These are phyloP conservation scores for Malassezia nana DNA, from an alignment of 1,284 basidiomycete species.

Conservation along the genomic window DNA sequence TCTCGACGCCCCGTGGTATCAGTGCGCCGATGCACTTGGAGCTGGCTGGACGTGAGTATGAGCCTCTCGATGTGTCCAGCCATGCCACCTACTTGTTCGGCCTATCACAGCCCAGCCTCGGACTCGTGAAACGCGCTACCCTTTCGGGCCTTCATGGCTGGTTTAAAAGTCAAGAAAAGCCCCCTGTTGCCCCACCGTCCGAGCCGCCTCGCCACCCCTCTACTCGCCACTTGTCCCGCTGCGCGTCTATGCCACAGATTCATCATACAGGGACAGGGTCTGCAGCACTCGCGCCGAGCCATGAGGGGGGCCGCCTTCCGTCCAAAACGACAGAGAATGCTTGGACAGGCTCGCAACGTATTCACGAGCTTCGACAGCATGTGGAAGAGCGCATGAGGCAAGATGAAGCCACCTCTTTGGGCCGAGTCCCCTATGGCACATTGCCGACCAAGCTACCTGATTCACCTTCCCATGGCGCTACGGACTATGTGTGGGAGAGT, in stretches of 20 bases:
- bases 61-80: not conserved
- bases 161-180: constrained; percentile 5
- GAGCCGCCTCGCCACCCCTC: not conserved
- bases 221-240: not conserved
- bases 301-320: not conserved
- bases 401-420: not conserved
- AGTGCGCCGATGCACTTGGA: constrained; percentile 6
- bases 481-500: not conserved
- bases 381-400: constrained; percentile 4
- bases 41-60: constrained; percentile 5
- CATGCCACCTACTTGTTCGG: not conserved
- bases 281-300: not conserved
- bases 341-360: not conserved
- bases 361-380: constrained; percentile 7
- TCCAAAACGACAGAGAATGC: not conserved
- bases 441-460: too few relatives aligned
- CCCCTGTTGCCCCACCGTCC: not conserved
- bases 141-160: constrained; percentile 5
- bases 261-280: not conserved
- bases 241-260: not conserved
- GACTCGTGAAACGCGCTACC: constrained; percentile 11
- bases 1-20: constrained; percentile 14
- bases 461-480: not conserved
- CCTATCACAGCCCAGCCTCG: not conserved
- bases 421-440: too few relatives aligned